phyloP scores from a whole-genome alignment of 306 rosid genomes.

The Parietaria judaica region DNA sequence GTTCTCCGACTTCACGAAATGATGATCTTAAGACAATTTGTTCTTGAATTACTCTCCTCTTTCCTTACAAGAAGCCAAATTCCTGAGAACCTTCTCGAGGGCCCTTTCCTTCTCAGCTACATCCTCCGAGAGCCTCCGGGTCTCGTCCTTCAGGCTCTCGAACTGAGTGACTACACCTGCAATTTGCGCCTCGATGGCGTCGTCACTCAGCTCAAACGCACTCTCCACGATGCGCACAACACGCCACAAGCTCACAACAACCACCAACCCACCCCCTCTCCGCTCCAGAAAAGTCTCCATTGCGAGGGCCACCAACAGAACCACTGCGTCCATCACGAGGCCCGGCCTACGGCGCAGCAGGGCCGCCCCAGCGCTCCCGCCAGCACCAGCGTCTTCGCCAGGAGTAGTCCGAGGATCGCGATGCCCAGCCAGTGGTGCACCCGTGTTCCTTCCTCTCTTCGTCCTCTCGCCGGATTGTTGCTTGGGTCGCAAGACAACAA shows the following conservation, averaged over 20 bases:
- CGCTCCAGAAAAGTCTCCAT: conserved; percentile 44
- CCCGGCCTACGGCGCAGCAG: conserved; percentile 34
- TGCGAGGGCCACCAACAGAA: conserved; percentile 40
- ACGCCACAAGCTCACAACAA: conserved; percentile 69
- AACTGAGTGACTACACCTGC: conserved; percentile 41
- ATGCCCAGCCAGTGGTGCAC: conserved; percentile 58
- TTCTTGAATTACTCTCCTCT: too few relatives aligned
- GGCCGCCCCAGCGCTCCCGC: conserved; percentile 40
- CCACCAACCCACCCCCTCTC: conserved; percentile 59
- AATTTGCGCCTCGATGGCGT: conserved; percentile 65
- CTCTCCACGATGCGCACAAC: conserved; percentile 65
- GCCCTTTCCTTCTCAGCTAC: too few relatives aligned
- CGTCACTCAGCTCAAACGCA: conserved; percentile 68
- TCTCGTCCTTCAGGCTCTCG: conserved; percentile 43
- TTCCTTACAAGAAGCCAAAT: conserved; percentile 22
- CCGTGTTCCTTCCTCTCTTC: neutral
- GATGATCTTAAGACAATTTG: too few relatives aligned
- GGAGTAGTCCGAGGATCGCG: conserved; percentile 48
- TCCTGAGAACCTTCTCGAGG: conserved; percentile 31
- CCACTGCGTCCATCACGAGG: conserved; percentile 44
- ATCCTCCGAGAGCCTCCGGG: conserved; percentile 29
- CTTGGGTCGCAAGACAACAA: conserved; percentile 23
- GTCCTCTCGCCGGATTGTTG: neutral
- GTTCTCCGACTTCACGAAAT: too few relatives aligned
- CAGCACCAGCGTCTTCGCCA: conserved; percentile 27